Percentiles rank a stretch among this genome's conserved stretches.
Conservation (phyloP, 345 rosid genomes). For the Psidium friedrichsthalianum region DNA sequence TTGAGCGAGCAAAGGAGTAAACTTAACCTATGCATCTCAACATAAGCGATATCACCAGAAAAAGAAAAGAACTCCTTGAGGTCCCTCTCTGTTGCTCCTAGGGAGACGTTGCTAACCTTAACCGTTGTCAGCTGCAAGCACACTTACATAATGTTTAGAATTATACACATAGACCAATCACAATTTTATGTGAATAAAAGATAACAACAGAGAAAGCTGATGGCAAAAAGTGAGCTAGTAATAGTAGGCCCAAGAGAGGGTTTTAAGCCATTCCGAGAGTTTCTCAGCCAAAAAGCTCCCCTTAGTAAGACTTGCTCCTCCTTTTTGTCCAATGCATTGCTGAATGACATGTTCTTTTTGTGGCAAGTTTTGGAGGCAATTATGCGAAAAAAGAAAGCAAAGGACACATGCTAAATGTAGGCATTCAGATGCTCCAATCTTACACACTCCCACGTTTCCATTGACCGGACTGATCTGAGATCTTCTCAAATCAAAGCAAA, state of each 20-base stretch:
- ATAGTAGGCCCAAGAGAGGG: not conserved
- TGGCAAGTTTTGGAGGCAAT: not conserved
- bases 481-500: not conserved
- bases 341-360: not conserved
- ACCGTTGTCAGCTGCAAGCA: conserved; percentile 36
- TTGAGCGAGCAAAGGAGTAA: not conserved
- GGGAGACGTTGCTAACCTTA: conserved; percentile 61
- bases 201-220: not conserved
- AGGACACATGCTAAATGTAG: not conserved
- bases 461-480: not conserved
- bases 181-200: not conserved
- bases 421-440: not conserved
- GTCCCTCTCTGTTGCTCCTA: conserved; percentile 57
- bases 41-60: conserved; percentile 66
- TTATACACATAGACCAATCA: not conserved
- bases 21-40: conserved; percentile 55
- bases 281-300: not conserved
- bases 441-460: not conserved
- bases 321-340: not conserved
- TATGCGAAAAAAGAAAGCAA: not conserved
- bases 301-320: not conserved
- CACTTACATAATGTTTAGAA: not conserved
- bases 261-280: not conserved
- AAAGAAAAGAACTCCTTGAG: conserved; percentile 78
- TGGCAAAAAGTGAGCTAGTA: not conserved